phyloP scores from a whole-genome alignment of 805 yeast genomes.

The Tetrapisispora namnaoensis region DNA sequence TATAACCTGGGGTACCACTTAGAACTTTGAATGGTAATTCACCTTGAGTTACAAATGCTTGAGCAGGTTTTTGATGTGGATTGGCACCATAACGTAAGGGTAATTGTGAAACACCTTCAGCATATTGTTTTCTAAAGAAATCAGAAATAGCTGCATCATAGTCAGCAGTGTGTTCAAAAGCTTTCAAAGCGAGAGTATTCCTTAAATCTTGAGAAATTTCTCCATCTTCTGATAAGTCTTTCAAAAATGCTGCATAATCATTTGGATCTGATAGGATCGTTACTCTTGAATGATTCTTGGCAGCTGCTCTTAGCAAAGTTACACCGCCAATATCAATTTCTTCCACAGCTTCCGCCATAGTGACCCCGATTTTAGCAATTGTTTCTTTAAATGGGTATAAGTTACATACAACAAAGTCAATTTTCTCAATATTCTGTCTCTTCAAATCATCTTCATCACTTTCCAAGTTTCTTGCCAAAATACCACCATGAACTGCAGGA shows the following conservation, averaged over 20 bases:
- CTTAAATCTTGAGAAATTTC: slow-evolving; percentile 64
- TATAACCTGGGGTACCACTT: slow-evolving; percentile 94
- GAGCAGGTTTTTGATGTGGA: slow-evolving; percentile 99
- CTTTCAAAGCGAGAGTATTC: slow-evolving; percentile 85
- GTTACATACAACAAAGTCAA: slow-evolving; percentile 95
- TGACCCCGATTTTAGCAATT: slow-evolving; percentile 88
- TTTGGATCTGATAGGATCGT: slow-evolving; percentile 90
- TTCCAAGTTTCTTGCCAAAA: slow-evolving; percentile 86
- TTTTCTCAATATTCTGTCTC: slow-evolving; percentile 87
- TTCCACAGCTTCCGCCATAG: slow-evolving; percentile 95
- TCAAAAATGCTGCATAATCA: slow-evolving; percentile 80
- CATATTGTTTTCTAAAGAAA: slow-evolving; percentile 93
- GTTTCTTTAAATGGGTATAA: slow-evolving; percentile 98
- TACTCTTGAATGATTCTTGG: slow-evolving; percentile 95
- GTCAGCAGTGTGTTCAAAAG: slow-evolving; percentile 97
- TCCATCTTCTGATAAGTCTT: slow-evolving; percentile 61
- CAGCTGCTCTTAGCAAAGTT: slow-evolving; percentile 94
- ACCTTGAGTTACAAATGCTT: slow-evolving; percentile 77
- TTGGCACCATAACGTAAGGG: slow-evolving; percentile 97
- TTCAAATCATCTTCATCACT: slow-evolving; percentile 82
- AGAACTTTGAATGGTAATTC: slow-evolving; percentile 89
- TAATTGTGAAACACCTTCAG: slow-evolving; percentile 81
- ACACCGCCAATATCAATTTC: slow-evolving; percentile 98
- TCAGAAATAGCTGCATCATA: slow-evolving; percentile 94
- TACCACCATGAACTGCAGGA: slow-evolving; percentile 98